Conservation (phyloP, 257 asterid species). For the Nicotiana noctiflora region DNA sequence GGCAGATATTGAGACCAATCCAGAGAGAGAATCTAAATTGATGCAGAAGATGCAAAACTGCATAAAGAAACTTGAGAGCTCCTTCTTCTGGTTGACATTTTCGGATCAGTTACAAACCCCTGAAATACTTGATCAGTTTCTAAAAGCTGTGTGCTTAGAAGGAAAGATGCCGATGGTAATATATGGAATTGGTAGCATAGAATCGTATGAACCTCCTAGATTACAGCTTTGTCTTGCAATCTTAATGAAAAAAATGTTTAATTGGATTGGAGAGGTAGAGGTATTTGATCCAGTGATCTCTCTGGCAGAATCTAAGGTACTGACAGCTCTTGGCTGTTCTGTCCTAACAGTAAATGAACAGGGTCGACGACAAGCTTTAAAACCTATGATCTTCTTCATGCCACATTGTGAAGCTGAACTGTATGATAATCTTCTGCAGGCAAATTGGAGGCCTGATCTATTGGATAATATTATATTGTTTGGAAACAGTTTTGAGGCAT, state of each 20-base stretch:
- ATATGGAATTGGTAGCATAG: slow-evolving; percentile 93
- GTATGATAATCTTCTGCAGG: slow-evolving; percentile 64
- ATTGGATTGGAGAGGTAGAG: slow-evolving; percentile 72
- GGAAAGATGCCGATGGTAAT: slow-evolving; percentile 63
- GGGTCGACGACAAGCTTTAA: slow-evolving; percentile 46
- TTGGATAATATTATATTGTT: slow-evolving; percentile 39
- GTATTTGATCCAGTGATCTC: slow-evolving; percentile 84
- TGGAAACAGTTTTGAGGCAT: slow-evolving; percentile 66
- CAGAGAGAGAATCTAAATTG: slow-evolving; percentile 50
- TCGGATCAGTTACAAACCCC: slow-evolving; percentile 39
- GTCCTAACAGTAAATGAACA: slow-evolving; percentile 75
- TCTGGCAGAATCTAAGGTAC: slow-evolving; percentile 52
- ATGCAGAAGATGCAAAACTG: slow-evolving; percentile 50
- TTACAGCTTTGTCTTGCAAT: slow-evolving; percentile 72
- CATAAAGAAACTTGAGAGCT: slow-evolving; percentile 39
- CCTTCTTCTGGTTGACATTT: slow-evolving; percentile 40
- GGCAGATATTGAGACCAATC: slow-evolving; percentile 34
- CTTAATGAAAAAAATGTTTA: slow-evolving; percentile 58
- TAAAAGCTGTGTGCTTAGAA: slow-evolving; percentile 44
- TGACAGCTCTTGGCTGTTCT: slow-evolving; percentile 62
- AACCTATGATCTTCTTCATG: slow-evolving; percentile 83
- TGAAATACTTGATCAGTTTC: slow-evolving; percentile 32
- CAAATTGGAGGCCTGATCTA: slow-evolving; percentile 48
- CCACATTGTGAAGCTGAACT: slow-evolving; percentile 80
- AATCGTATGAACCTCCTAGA: slow-evolving; percentile 59